Base-by-base conservation (phyloP, 2,329 filamentous ascomycete species). In the Alternaria sp. region DNA sequence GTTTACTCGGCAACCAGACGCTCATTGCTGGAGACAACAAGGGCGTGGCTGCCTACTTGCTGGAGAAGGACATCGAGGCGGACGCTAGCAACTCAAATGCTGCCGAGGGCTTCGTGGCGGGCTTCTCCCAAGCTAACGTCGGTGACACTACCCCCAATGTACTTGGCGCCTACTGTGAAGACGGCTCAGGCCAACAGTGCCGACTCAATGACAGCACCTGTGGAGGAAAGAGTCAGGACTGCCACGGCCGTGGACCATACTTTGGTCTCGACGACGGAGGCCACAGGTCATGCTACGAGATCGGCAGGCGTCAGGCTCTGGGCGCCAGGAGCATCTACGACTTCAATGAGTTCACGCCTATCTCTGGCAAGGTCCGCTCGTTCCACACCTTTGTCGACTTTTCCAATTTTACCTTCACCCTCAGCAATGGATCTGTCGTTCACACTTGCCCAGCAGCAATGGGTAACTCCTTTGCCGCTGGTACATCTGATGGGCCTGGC, bases 11-110 rank as follows among this genome's bases (percentile, higher is more conserved):
- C 56, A 97, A 97, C 80, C 97, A 97, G 79, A 97, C 93, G 0
- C 84, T 97, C 14, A 87, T 95, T 52, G 90, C 93, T 3, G 94
- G 92, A n/a, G 94, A 98, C 78, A 98, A 98, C 82, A 98, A 98
- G 81, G 94, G 94, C 12, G 92, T 97, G 7, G 94, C 94, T 2
- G 92, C 94, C 0, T 91, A 90, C 74, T 82, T 97, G 12, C 90
- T 97, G 54, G 94, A 98, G 76, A 86, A 90, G 66, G 89, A 86
- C 53, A 84, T 90, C 50, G 76, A 81, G 3, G 79, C 82, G 2
- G 83, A 81, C 45, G 65, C 71, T 1, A 71, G 59, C 25, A 59
- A 67, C 14, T 86, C 87, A 28, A 75, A 72, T 59, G 68, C 72
- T 18, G 88, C 89, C 34, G 82, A 87, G 2, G 86, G 85, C 10